Percentiles rank a stretch among this genome's conserved stretches.
phyloP scores from a whole-genome alignment of 495 filamentous ascomycete species.

The Penicillium malachiteum region DNA sequence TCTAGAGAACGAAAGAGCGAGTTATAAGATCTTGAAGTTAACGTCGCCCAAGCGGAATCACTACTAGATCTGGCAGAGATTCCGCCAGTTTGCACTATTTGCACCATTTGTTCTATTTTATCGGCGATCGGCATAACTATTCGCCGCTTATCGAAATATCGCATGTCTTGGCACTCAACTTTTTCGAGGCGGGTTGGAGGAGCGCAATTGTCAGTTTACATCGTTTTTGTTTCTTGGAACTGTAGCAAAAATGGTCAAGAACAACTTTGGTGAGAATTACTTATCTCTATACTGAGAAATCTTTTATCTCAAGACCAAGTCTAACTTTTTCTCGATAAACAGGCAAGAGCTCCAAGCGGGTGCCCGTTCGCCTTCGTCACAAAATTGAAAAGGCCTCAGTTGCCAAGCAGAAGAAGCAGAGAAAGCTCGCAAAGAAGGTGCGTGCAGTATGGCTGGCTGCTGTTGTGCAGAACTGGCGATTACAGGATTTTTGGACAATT shows the following conservation, averaged over 20 bases:
- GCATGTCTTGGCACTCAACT: constrained; percentile 10
- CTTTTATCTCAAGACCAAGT: background rate
- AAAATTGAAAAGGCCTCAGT: constrained; percentile 94
- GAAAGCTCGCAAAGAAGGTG: constrained; percentile 83
- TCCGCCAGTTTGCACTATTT: constrained; percentile 16
- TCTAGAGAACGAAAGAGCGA: constrained; percentile 3
- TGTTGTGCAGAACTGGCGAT: background rate
- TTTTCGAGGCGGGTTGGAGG: constrained; percentile 7
- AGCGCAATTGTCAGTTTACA: constrained; percentile 10
- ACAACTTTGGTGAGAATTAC: constrained; percentile 37
- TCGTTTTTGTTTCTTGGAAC: constrained; percentile 7
- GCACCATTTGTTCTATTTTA: background rate
- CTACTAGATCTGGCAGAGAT: constrained; percentile 12
- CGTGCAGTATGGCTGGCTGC: background rate
- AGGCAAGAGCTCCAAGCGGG: constrained; percentile 95
- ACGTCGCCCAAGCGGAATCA: constrained; percentile 1
- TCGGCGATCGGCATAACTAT: constrained; percentile 43
- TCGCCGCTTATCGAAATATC: constrained; percentile 46
- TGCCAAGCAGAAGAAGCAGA: constrained; percentile 84
- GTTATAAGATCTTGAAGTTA: background rate
- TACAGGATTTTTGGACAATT: constrained; percentile 4
- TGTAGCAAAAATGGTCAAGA: constrained; percentile 48
- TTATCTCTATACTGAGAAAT: background rate
- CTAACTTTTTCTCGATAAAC: constrained; percentile 5
- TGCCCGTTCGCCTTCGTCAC: constrained; percentile 81